These are phyloP conservation scores for Tuber borchii DNA, from an alignment of 495 filamentous ascomycete genomes.

Conservation along the genomic window DNA sequence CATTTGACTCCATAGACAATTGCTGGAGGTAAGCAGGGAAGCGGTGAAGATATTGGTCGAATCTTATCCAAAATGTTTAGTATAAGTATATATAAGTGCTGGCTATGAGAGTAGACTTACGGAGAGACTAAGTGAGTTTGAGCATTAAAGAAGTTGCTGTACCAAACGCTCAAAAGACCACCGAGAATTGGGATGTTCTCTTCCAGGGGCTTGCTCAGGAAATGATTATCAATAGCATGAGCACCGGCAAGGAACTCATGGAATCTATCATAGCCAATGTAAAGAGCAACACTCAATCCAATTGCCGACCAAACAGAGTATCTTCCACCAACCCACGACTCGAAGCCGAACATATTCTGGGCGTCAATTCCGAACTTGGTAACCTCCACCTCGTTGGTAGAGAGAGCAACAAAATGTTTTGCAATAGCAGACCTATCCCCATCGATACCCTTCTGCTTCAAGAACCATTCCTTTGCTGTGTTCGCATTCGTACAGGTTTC, in stretches of 20 bases:
- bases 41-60: conserved; percentile 97
- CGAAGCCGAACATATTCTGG: conserved; percentile 98
- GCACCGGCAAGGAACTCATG: conserved; percentile 91
- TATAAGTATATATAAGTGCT: conserved; percentile 6
- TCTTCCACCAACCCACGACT: conserved; percentile 94
- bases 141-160: conserved; percentile 95
- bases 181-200: conserved; percentile 91
- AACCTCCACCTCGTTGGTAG: conserved; percentile 90
- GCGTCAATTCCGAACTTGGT: conserved; percentile 96
- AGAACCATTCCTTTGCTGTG: conserved; percentile 93
- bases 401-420: conserved; percentile 97
- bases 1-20: conserved; percentile 99
- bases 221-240: conserved; percentile 98
- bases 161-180: conserved; percentile 93
- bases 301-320: conserved; percentile 99
- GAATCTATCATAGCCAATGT: conserved; percentile 96
- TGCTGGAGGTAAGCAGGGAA: conserved; percentile 99
- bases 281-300: conserved; percentile 84
- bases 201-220: conserved; percentile 79
- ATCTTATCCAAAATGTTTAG: conserved; percentile 47
- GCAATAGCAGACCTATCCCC: conserved; percentile 71
- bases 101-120: conserved; percentile 45
- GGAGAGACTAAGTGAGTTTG: conserved; percentile 96
- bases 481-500: conserved; percentile 97
- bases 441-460: conserved; percentile 63